Percentiles rank a stretch among this genome's conserved stretches.
These are phyloP conservation scores for Irpex sp. DNA, from an alignment of 1,284 basidiomycete species.

Conservation along the genomic window DNA sequence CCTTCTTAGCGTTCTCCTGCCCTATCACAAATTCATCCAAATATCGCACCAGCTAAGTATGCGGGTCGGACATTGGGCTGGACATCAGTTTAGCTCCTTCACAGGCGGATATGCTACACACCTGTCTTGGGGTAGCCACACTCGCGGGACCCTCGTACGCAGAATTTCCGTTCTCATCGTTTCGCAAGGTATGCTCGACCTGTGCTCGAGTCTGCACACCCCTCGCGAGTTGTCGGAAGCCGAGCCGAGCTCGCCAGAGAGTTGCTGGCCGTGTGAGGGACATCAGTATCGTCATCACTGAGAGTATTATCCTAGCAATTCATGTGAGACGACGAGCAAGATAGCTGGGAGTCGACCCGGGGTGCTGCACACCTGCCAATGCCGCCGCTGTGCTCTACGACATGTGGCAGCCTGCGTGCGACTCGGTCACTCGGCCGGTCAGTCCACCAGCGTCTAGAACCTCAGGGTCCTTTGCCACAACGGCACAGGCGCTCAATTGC, in stretches of 20 bases:
- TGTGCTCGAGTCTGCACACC: conserved; percentile 42
- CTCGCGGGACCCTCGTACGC: conserved; percentile 32
- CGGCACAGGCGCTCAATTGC: too few species aligned
- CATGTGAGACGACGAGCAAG: not conserved
- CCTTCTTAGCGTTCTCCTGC: conserved; percentile 90
- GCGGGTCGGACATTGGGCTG: not conserved
- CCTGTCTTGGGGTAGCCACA: conserved; percentile 71
- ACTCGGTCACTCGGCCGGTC: too few species aligned
- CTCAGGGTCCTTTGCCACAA: too few species aligned
- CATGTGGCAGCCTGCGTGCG: too few species aligned
- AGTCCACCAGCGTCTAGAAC: too few species aligned
- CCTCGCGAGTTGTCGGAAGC: conserved; percentile 9
- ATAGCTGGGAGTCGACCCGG: not conserved
- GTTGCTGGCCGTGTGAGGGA: not conserved
- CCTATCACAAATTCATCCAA: conserved; percentile 91
- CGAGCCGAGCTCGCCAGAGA: not conserved
- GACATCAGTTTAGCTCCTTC: too few species aligned
- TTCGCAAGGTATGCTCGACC: conserved; percentile 33
- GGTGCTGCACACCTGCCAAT: not conserved
- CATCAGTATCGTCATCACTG: not conserved
- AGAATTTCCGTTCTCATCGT: conserved; percentile 24
- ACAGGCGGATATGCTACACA: conserved; percentile 22
- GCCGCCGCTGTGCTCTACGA: too few species aligned
- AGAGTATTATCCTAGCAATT: not conserved
- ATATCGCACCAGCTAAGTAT: conserved; percentile 72